Conservation (phyloP, 2,329 filamentous ascomycete species). For the Penicillium sp. region DNA sequence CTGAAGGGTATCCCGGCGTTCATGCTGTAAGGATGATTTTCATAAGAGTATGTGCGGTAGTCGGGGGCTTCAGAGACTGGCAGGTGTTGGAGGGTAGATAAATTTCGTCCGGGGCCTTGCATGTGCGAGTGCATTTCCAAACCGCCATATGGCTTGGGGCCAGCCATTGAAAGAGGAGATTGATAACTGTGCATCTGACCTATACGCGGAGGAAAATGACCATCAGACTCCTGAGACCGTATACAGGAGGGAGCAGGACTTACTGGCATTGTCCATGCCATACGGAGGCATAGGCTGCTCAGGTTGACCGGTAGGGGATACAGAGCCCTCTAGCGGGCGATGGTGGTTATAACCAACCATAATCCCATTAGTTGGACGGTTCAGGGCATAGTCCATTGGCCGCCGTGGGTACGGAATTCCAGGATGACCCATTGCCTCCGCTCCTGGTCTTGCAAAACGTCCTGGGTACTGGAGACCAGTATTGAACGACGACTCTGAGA, state of each 20-base stretch:
- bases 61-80: slow-evolving; percentile 41
- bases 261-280: slow-evolving; percentile 36
- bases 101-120: slow-evolving; percentile 31
- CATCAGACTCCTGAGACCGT: neutral
- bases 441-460: slow-evolving; percentile 33
- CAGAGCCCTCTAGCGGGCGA: slow-evolving; percentile 38
- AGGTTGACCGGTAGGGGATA: slow-evolving; percentile 39
- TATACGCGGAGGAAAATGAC: slow-evolving; percentile 17
- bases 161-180: slow-evolving; percentile 32
- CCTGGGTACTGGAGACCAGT: slow-evolving; percentile 35
- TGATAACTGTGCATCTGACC: slow-evolving; percentile 38
- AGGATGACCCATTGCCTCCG: slow-evolving; percentile 29
- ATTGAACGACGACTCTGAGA: slow-evolving; percentile 40
- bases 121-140: slow-evolving; percentile 35
- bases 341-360: slow-evolving; percentile 36
- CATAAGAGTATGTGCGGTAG: slow-evolving; percentile 41
- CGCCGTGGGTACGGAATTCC: slow-evolving; percentile 35
- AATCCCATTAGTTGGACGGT: slow-evolving; percentile 31
- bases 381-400: slow-evolving; percentile 36
- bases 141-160: slow-evolving; percentile 31
- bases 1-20: slow-evolving; percentile 37
- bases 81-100: slow-evolving; percentile 36
- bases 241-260: slow-evolving; percentile 7
- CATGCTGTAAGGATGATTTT: slow-evolving; percentile 33
- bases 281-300: slow-evolving; percentile 32